Evolutionary conservation across 2,329 filamentous ascomycete genomes (phyloP).

Genomic region (Fusarium praegraminearum): DNA sequence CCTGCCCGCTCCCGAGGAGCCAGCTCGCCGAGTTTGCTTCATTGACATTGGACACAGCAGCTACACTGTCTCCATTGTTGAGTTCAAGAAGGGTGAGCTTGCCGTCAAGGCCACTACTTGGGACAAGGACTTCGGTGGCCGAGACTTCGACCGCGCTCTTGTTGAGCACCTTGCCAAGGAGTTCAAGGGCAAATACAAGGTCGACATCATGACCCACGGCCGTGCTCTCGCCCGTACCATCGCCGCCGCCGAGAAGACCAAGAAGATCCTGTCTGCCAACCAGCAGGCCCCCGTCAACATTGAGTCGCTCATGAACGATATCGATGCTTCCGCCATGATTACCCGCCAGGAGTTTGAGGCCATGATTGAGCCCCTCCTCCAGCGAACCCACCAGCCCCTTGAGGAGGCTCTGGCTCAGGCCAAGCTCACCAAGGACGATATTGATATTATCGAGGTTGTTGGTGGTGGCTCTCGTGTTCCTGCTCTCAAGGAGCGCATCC

Average conservation of each 20-base stretch:
- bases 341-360: constrained; percentile 95
- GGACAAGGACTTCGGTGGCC: constrained; percentile 96
- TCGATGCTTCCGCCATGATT: constrained; percentile 89
- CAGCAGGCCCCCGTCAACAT: constrained; percentile 93
- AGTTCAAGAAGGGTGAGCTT: constrained; percentile 97
- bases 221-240: constrained; percentile 91
- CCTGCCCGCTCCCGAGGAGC: constrained; percentile 88
- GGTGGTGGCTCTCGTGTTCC: constrained; percentile 96
- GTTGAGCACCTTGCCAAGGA: constrained; percentile 95
- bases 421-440: constrained; percentile 90
- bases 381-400: constrained; percentile 77
- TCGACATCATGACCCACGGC: constrained; percentile 90
- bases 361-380: constrained; percentile 85
- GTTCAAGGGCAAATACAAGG: constrained; percentile 98
- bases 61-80: constrained; percentile 93
- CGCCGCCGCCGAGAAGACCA: constrained; percentile 93
- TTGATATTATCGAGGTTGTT: constrained; percentile 92
- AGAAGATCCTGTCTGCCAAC: constrained; percentile 98
- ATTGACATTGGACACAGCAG: constrained; percentile 97
- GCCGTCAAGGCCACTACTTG: constrained; percentile 91
- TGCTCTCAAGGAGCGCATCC: constrained; percentile 88
- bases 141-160: constrained; percentile 95
- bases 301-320: constrained; percentile 98
- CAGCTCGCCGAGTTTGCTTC: constrained; percentile 89
- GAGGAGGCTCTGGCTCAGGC: constrained; percentile 96